Evolutionary conservation across 2,329 filamentous ascomycete species (phyloP), one percentile per base, ranked within the genome.

Genomic region (Aureobasidium lini): DNA sequence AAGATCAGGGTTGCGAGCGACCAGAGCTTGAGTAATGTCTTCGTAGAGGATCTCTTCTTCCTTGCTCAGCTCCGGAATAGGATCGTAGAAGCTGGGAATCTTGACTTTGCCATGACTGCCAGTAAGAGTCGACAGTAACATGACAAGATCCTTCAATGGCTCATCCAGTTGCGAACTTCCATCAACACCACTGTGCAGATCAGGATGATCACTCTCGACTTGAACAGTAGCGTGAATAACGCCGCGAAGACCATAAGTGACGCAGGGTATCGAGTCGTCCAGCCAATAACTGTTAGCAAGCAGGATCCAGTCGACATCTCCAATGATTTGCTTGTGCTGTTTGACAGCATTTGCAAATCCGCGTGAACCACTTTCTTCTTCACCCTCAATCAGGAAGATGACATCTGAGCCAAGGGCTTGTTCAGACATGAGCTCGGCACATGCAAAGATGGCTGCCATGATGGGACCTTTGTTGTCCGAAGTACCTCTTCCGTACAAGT

Each of bases 271-370:
- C 65, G 95, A 88, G 69, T 99, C 93, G 69, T 97, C 91, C 1
- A 99, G 81, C 94, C 94, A 99, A 77, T 99, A 99, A 73, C 92
- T 96, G 77, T 99, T 99, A 23, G 94, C 93, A 39, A 99, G 78
- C 34, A 99, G 77, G 59, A 99, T 94, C 79, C 94, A 97, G 73
- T 99, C 93, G 2, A 99, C 85, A 9, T 89, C 80, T 1, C 94
- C 94, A 66, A 99, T 96, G 28, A 90, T 80, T 13, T 86, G 80
- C 72, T 95, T 95, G 73, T 94, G 85, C 63, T 84, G 82, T 65
- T 81, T 83, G 15, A 99, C 86, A 0, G 90, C 89, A 66, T 93
- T 84, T 64, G 89, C 86, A 69, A 99, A 97, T 0, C 94, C 93
- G 31, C 91, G 83, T 1, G 92, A 96, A 0, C 94, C 94, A 47